Evolutionary conservation across 164 flowering plant genomes (phyloP).

Genomic region (Taxillus chinensis): DNA sequence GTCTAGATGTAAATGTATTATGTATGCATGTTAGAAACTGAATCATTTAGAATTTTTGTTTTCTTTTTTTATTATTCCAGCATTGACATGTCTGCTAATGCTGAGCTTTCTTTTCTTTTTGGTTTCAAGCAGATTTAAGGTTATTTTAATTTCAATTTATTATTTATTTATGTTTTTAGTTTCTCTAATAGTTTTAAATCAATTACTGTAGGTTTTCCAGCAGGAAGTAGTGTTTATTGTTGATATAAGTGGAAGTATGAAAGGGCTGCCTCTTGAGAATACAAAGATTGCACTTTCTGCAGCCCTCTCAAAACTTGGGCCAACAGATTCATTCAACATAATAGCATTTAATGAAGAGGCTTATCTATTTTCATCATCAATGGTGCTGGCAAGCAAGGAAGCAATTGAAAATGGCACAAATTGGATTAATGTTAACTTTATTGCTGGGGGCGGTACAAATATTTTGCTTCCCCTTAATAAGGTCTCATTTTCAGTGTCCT

Average conservation of each 20-base stretch:
- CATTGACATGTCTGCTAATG: too few species aligned
- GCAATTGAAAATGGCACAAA: slow-evolving; percentile 48
- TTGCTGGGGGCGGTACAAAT: slow-evolving; percentile 70
- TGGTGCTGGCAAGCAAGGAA: slow-evolving; percentile 60
- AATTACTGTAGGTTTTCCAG: slow-evolving; percentile 53
- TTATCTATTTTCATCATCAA: slow-evolving; percentile 46
- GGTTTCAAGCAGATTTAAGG: too few species aligned
- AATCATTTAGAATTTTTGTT: too few species aligned
- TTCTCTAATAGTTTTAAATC: slow-evolving; percentile 3
- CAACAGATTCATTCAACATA: slow-evolving; percentile 62
- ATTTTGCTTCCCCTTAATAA: slow-evolving; percentile 57
- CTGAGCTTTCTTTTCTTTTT: too few species aligned
- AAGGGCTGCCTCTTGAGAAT: slow-evolving; percentile 58
- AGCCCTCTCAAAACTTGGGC: slow-evolving; percentile 47
- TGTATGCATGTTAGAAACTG: too few species aligned
- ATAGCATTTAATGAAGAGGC: slow-evolving; percentile 72
- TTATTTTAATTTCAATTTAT: neutral
- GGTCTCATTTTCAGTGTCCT: slow-evolving; percentile 27
- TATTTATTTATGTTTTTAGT: slow-evolving; percentile 2
- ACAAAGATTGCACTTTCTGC: slow-evolving; percentile 43
- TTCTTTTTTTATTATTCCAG: neutral
- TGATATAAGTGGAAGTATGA: slow-evolving; percentile 94
- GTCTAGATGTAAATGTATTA: too few species aligned
- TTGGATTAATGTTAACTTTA: slow-evolving; percentile 56
- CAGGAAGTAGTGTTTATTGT: slow-evolving; percentile 65